Conservation (phyloP, 305 asterid species). For the Fraxinus greggii region DNA sequence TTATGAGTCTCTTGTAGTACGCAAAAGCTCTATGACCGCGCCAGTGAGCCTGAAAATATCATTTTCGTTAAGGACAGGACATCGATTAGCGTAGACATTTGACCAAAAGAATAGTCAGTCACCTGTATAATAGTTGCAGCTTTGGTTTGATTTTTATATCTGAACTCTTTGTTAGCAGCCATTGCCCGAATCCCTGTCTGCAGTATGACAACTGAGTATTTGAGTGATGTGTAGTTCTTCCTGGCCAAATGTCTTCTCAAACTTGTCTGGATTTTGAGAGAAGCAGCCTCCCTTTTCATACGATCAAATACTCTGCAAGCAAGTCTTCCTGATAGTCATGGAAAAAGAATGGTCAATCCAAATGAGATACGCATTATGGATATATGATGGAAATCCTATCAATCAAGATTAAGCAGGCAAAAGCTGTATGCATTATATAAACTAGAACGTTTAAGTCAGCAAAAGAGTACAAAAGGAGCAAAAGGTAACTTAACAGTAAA, state of each 20-base stretch:
- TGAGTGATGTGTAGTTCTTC: slow-evolving; percentile 54
- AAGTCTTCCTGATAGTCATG: slow-evolving; percentile 64
- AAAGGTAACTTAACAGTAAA: neutral
- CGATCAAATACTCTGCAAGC: slow-evolving; percentile 53
- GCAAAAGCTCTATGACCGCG: slow-evolving; percentile 70
- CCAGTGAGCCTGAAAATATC: slow-evolving; percentile 66
- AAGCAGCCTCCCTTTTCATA: slow-evolving; percentile 72
- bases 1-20: slow-evolving; percentile 66
- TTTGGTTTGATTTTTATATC: slow-evolving; percentile 59
- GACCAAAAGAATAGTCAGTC: slow-evolving; percentile 26
- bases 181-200: slow-evolving; percentile 79
- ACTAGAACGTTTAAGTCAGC: neutral
- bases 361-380: neutral
- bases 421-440: neutral
- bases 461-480: neutral
- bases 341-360: slow-evolving; percentile 12
- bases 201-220: slow-evolving; percentile 50
- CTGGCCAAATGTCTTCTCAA: slow-evolving; percentile 66
- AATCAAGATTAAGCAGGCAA: neutral
- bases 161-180: slow-evolving; percentile 67
- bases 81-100: slow-evolving; percentile 5
- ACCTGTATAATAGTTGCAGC: slow-evolving; percentile 74
- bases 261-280: slow-evolving; percentile 68
- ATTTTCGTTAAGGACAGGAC: slow-evolving; percentile 27
- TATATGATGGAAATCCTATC: neutral